phyloP scores from a whole-genome alignment of 208 protist species.

The Leishmania turanica region DNA sequence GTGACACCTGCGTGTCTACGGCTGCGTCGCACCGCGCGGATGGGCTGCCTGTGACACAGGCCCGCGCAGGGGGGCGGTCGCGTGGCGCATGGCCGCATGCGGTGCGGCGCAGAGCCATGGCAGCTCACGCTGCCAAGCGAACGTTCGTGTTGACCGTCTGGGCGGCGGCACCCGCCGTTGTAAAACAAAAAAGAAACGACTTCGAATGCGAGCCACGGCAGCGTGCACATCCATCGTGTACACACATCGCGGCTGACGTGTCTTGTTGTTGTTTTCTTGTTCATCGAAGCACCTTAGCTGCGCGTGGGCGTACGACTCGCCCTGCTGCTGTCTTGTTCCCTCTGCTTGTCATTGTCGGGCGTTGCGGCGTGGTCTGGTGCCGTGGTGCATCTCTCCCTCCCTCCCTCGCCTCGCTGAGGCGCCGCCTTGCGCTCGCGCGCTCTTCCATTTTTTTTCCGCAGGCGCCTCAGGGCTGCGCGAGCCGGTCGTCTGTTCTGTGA shows the following conservation, averaged over 20 bases:
- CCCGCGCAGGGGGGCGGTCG: too few species aligned
- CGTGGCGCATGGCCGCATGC: too few species aligned
- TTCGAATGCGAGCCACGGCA: neutral
- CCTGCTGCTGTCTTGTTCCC: neutral
- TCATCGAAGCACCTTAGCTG: neutral
- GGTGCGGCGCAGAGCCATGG: too few species aligned
- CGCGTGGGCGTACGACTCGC: too few species aligned
- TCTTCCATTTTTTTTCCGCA: neutral
- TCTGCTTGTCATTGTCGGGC: neutral
- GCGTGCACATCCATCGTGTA: neutral
- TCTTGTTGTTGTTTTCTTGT: neutral
- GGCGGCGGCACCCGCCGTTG: too few species aligned
- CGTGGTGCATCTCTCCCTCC: neutral
- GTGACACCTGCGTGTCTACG: neutral
- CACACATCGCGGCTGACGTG: neutral
- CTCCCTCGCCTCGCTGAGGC: neutral
- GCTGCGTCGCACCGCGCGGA: neutral
- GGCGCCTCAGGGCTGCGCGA: neutral
- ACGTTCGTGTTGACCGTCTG: neutral
- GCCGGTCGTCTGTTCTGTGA: neutral
- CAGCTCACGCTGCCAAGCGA: neutral
- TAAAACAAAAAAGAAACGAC: too few species aligned
- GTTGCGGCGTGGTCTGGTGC: neutral
- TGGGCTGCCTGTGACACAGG: neutral
- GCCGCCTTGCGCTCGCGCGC: neutral